Evolutionary conservation across 345 rosid genomes (phyloP), one percentile per base, ranked within the genome.

Genomic region (Eutrema yunnanense): DNA sequence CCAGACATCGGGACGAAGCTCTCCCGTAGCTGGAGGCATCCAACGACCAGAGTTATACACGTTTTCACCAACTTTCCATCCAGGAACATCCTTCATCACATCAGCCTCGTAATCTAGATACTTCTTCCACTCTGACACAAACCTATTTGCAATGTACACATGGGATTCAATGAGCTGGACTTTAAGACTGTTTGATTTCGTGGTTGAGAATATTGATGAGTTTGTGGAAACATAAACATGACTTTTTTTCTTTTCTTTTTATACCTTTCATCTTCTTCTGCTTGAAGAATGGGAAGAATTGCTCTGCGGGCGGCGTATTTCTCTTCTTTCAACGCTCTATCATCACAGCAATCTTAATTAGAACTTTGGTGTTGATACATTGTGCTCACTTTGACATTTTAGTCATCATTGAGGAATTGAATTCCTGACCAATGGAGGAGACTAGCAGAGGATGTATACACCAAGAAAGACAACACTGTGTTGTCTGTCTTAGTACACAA

Each of bases 201-300:
- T 14, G 19, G 55, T 6, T 34, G 47, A 12, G 2, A 43, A 50
- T n/a, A 8, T 3, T 14, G 40, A 65, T 54, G 29, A 29, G 57
- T 40, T 16, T 34, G 10, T 8, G 16, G 9, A 33, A 32, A 43
- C 14, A 54, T 8, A 51, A 50, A 43, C 5, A 16, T 3, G 32
- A 27, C 10, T 14, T 32, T 0, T 13, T 5, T 3, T 9, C 6
- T 6, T 49, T 16, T 16, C 34, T 6, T 43, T 3, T 2, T 26
- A 22, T 75, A 95, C 99, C 99, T 86, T 86, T 95, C 98, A 77
- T 95, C 99, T 84, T 95, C 99, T 83, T 95, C 99, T 43, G 97
- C 98, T 84, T 95, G 99, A 67, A 95, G 99, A 55, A 90, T 12
- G 0, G 99, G 98, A 50, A 95, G 61, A 55, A 95, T 85, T 4